A percentile compares a stretch with the other conserved stretches of the same genome.
phyloP scores from a whole-genome alignment of 2,329 filamentous ascomycete genomes.

The Fusarium torulosum region DNA sequence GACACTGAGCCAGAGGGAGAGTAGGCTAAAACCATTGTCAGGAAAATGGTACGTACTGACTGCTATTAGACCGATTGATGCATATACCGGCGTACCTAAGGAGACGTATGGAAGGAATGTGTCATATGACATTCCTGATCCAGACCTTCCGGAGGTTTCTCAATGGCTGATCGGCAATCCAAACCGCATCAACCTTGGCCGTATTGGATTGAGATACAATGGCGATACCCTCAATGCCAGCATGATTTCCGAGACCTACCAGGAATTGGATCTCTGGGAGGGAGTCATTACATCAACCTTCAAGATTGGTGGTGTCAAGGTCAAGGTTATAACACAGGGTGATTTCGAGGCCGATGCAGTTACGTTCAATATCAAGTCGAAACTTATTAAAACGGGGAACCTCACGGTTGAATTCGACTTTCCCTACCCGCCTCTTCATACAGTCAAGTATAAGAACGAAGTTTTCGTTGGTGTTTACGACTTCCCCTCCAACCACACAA shows the following conservation, averaged over 20 bases:
- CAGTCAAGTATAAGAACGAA: constrained; percentile 58
- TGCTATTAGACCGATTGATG: constrained; percentile 16
- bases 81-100: constrained; percentile 52
- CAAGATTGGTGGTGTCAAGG: constrained; percentile 46
- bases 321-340: constrained; percentile 54
- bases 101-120: constrained; percentile 55
- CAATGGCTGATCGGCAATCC: constrained; percentile 67
- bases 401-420: constrained; percentile 58
- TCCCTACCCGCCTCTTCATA: constrained; percentile 57
- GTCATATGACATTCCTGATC: constrained; percentile 55
- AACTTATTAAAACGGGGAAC: constrained; percentile 50
- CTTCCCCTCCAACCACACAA: constrained; percentile 56
- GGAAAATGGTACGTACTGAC: not conserved
- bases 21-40: not conserved
- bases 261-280: constrained; percentile 44
- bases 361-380: constrained; percentile 53
- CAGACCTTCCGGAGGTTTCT: constrained; percentile 54
- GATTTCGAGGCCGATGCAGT: constrained; percentile 57
- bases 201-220: constrained; percentile 57
- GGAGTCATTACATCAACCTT: constrained; percentile 55
- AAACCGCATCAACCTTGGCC: constrained; percentile 59
- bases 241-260: constrained; percentile 48
- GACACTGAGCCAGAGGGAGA: constrained; percentile 58
- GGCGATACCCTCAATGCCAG: constrained; percentile 47
- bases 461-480: constrained; percentile 58